These are phyloP conservation scores for Fragaria ananassa DNA, from an alignment of 306 rosid species.

Conservation along the genomic window DNA sequence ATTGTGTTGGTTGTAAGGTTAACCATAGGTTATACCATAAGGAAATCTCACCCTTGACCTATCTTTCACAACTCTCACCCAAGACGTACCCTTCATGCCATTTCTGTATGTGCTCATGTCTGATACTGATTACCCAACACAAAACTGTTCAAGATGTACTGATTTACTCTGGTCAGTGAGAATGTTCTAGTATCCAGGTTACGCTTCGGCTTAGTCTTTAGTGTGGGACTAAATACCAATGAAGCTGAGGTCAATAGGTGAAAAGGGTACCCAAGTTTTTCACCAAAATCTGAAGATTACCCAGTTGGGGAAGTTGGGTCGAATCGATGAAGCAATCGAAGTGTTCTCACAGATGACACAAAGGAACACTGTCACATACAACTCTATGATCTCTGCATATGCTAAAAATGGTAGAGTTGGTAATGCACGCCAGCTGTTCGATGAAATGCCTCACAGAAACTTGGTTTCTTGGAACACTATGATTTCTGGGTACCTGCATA, in stretches of 20 bases:
- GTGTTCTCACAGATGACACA: slow-evolving; percentile 49
- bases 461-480: slow-evolving; percentile 77
- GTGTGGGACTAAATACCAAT: background rate
- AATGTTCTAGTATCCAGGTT: no score
- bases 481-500: slow-evolving; percentile 70
- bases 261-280: slow-evolving; percentile 46
- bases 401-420: slow-evolving; percentile 60
- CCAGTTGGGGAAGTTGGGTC: slow-evolving; percentile 61
- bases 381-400: slow-evolving; percentile 70
- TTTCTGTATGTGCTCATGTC: no score
- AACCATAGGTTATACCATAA: no score
- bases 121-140: background rate
- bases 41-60: no score
- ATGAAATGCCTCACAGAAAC: slow-evolving; percentile 57
- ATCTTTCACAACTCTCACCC: no score
- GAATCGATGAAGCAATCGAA: slow-evolving; percentile 56
- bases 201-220: no score
- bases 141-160: background rate
- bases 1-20: no score
- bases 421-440: slow-evolving; percentile 65
- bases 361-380: slow-evolving; percentile 71
- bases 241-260: slow-evolving; percentile 40
- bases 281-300: slow-evolving; percentile 51
- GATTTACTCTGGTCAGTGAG: no score
- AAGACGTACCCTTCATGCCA: no score